These are phyloP conservation scores for Baorangia bicolor DNA, from an alignment of 768 basidiomycete genomes.

Conservation along the genomic window DNA sequence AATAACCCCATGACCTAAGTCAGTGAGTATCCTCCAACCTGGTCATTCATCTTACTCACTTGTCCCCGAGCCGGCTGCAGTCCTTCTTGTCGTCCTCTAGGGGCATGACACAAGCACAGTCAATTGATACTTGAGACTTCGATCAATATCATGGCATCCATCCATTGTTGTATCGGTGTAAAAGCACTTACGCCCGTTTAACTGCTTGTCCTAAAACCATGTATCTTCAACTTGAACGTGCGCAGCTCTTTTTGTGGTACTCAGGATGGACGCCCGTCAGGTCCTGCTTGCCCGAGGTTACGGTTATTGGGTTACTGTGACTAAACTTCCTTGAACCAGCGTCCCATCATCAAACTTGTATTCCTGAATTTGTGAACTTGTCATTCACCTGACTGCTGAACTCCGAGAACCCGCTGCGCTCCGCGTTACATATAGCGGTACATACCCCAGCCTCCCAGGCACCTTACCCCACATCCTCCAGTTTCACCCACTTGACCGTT, in stretches of 20 bases:
- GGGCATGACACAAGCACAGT: not conserved
- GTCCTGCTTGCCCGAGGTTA: not conserved
- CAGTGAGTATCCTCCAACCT: slow-evolving; percentile 7
- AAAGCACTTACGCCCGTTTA: not conserved
- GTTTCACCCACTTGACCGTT: not conserved
- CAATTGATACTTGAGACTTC: not conserved
- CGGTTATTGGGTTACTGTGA: not conserved
- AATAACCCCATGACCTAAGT: not conserved
- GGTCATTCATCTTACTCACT: slow-evolving; percentile 1
- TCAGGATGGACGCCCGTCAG: not conserved
- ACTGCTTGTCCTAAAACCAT: not conserved
- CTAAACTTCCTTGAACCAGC: not conserved
- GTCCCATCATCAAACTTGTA: not conserved
- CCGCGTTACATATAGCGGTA: not conserved
- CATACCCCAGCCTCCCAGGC: not conserved
- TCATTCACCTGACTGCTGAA: slow-evolving; percentile 2
- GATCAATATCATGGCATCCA: not conserved
- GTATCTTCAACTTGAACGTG: not conserved
- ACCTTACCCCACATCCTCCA: not conserved
- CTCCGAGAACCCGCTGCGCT: not conserved
- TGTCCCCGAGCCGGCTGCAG: not conserved
- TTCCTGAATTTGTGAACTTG: not conserved
- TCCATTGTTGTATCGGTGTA: slow-evolving; percentile 4
- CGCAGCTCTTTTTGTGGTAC: not conserved
- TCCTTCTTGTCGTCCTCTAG: not conserved